phyloP scores from a whole-genome alignment of 768 basidiomycete genomes.

The Xanthoconium stramineum region DNA sequence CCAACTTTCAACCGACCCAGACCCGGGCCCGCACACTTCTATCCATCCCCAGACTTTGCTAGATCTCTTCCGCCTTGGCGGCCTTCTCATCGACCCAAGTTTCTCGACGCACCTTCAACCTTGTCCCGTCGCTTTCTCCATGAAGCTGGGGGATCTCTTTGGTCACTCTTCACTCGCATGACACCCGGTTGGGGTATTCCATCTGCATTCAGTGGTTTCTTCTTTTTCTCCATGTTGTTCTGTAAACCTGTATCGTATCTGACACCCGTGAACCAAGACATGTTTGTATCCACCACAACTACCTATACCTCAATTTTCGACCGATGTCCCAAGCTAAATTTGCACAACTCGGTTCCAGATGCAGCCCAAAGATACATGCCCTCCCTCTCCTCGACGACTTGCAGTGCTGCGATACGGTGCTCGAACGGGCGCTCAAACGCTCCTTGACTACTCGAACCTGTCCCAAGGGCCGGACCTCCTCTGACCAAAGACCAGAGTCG shows the following conservation, averaged over 20 bases:
- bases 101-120: constrained; percentile 2
- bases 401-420: constrained; percentile 44
- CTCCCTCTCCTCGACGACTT: constrained; percentile 42
- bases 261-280: neutral
- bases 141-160: constrained; percentile 19
- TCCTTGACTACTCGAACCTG: constrained; percentile 10
- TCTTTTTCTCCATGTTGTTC: constrained; percentile 5
- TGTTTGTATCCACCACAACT: neutral
- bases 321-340: constrained; percentile 48
- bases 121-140: constrained; percentile 21
- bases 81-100: neutral
- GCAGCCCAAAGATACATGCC: constrained; percentile 54
- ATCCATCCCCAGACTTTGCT: neutral
- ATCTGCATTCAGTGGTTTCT: neutral
- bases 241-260: constrained; percentile 10
- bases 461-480: constrained; percentile 35
- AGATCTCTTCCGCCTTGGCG: neutral
- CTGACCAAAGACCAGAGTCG: constrained; percentile 67
- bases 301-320: neutral
- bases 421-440: constrained; percentile 36
- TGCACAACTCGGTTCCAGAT: constrained; percentile 42
- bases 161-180: neutral
- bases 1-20: neutral
- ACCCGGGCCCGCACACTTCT: neutral
- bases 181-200: neutral